These are phyloP conservation scores for Nigrospora oryzae DNA, from an alignment of 2,329 filamentous ascomycete genomes.

Conservation along the genomic window DNA sequence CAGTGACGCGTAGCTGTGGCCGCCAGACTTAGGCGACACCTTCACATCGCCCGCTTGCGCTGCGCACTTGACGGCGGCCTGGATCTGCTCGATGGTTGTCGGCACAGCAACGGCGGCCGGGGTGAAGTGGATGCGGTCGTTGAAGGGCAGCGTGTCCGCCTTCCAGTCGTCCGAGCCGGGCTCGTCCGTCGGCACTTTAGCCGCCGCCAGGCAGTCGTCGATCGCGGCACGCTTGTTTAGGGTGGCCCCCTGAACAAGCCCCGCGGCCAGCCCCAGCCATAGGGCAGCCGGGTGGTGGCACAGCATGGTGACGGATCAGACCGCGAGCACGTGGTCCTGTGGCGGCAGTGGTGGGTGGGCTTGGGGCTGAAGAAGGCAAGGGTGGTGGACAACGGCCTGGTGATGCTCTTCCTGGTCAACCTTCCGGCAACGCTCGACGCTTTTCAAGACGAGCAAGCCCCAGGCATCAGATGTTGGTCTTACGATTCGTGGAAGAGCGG, in stretches of 20 bases:
- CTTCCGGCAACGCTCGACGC: too few relatives aligned
- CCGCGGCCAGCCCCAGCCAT: constrained; percentile 19
- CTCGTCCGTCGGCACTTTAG: constrained; percentile 12
- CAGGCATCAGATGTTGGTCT: too few relatives aligned
- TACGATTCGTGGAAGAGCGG: constrained; percentile 1
- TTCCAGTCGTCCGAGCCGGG: constrained; percentile 16
- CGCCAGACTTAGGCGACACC: constrained; percentile 35
- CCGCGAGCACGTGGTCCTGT: not conserved
- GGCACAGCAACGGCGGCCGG: constrained; percentile 32
- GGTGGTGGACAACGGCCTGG: not conserved
- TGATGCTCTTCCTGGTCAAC: too few relatives aligned
- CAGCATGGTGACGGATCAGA: not conserved
- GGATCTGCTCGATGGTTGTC: constrained; percentile 29
- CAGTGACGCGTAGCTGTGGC: constrained; percentile 37
- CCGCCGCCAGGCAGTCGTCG: constrained; percentile 14
- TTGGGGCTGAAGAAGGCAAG: not conserved
- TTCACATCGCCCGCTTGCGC: constrained; percentile 23
- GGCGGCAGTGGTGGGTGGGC: not conserved
- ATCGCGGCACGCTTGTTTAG: constrained; percentile 15
- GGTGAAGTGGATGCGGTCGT: constrained; percentile 15
- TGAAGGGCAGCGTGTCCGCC: constrained; percentile 16
- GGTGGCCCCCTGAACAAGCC: constrained; percentile 10
- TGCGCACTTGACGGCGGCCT: constrained; percentile 33
- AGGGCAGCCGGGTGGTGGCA: not conserved
- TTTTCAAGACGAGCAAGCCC: too few relatives aligned